Base-by-base conservation (phyloP, 345 rosid genomes). In the Lumnitzera littorea region DNA sequence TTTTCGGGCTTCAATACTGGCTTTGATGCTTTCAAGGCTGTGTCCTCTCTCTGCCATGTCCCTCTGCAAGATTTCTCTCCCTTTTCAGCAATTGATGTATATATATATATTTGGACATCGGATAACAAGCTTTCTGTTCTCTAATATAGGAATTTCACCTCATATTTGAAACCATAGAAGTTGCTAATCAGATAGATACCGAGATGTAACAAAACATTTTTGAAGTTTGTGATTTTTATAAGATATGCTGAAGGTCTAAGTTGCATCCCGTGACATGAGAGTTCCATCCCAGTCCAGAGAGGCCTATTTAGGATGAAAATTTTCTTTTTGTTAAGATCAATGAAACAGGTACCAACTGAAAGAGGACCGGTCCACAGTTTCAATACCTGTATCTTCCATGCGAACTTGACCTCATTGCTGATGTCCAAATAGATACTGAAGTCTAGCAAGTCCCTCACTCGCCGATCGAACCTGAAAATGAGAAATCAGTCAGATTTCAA, bases 21-120 rank as follows among this genome's bases (percentile, higher is more conserved):
- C 96, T 73, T 84, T 94, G 74, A 94, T 89, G 78, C 99, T 94
- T 73, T 94, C 99, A 12, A 94, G 88, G 60, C 99, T 94, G 82
- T 94, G 99, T 12, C 99, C 97, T 80, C 99, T 71, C 77, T 94
- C 99, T 10, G 96, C 97, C 99, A 87, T 94, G 75, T 94, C 99
- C 57, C 98, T 89, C 98, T 92, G 67, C 77, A 71, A 60, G 50
- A 61, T 2, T 31, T 60, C 3, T 12, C 7, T 53, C n/a, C 43
- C 5, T 36, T 36, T 36, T 36, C 43, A 36, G 11, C 10, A 36
- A 36, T 4, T 36, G 43, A 36, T 7, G 3, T 5, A 36, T 36
- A 36, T 1, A 36, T 4, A 5, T 36, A 20, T 20, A 20, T 20
- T 20, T 20, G 43, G 43, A 36, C 43, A 36, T 36, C 43, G 3